Conservation (phyloP, 176 grass and related monocot genomes). For the Elymus sibiricus region DNA sequence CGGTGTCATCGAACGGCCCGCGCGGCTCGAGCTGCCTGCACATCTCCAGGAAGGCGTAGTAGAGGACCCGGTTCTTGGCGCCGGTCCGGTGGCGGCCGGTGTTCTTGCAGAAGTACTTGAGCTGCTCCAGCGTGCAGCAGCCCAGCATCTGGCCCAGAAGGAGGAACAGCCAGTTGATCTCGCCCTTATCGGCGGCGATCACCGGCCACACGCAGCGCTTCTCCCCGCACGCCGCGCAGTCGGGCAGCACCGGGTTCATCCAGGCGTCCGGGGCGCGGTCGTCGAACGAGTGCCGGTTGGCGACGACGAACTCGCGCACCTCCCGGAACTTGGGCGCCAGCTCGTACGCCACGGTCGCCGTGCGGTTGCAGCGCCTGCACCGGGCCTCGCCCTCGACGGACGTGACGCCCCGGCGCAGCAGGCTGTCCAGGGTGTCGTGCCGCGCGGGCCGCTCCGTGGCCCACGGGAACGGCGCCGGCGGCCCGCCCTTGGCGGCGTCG, state of each 20-base stretch:
- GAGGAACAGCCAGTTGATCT: slow-evolving; percentile 83
- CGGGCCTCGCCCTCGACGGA: slow-evolving; percentile 33
- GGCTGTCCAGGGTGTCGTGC: slow-evolving; percentile 13
- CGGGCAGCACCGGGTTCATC: slow-evolving; percentile 20
- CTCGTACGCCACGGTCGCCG: slow-evolving; percentile 34
- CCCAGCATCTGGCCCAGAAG: slow-evolving; percentile 62
- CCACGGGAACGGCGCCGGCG: slow-evolving; percentile 38
- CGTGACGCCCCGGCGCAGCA: slow-evolving; percentile 36
- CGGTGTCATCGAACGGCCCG: neutral
- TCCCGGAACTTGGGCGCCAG: slow-evolving; percentile 44
- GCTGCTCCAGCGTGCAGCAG: slow-evolving; percentile 64
- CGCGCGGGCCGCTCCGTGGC: slow-evolving; percentile 29
- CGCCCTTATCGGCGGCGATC: slow-evolving; percentile 44
- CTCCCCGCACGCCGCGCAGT: slow-evolving; percentile 38
- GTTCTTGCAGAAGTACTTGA: slow-evolving; percentile 76
- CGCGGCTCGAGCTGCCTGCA: slow-evolving; percentile 51
- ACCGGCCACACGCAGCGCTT: slow-evolving; percentile 23
- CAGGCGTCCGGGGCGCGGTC: slow-evolving; percentile 46
- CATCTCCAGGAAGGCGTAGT: slow-evolving; percentile 48
- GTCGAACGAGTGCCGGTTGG: slow-evolving; percentile 41
- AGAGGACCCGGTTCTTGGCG: slow-evolving; percentile 70
- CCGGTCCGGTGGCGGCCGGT: slow-evolving; percentile 53
- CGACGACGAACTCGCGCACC: slow-evolving; percentile 30
- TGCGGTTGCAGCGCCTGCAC: slow-evolving; percentile 42
- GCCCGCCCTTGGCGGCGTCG: neutral